Conservation (phyloP, 306 rosid species). For the Cucumis hystrix region DNA sequence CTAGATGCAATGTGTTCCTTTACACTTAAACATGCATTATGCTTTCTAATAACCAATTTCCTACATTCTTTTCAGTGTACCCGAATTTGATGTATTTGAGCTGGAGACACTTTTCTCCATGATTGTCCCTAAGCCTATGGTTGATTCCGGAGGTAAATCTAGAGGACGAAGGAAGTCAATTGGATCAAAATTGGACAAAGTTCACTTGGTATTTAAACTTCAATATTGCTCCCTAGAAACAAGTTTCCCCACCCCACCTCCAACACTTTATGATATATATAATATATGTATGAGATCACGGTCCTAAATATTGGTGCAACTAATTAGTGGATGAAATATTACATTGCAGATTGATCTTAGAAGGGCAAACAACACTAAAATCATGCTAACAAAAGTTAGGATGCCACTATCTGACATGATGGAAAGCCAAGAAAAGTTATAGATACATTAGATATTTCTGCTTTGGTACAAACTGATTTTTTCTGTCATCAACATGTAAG, state of each 20-base stretch:
- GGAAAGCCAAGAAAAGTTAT: slow-evolving; percentile 43
- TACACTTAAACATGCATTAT: background rate
- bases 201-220: slow-evolving; percentile 48
- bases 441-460: background rate
- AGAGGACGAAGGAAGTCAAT: slow-evolving; percentile 65
- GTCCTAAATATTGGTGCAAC: background rate
- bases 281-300: background rate
- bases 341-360: slow-evolving; percentile 71
- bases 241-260: background rate
- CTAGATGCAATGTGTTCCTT: background rate
- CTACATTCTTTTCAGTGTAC: slow-evolving; percentile 47
- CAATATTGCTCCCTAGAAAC: background rate
- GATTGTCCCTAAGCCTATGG: slow-evolving; percentile 71
- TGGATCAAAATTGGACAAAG: slow-evolving; percentile 81
- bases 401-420: slow-evolving; percentile 99
- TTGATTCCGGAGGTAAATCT: slow-evolving; percentile 44
- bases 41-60: background rate
- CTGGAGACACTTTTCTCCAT: slow-evolving; percentile 81
- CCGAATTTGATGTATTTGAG: slow-evolving; percentile 92
- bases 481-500: background rate
- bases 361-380: slow-evolving; percentile 95
- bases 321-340: background rate
- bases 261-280: background rate
- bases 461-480: background rate
- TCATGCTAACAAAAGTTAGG: slow-evolving; percentile 99